Conservation (phyloP, 2,329 filamentous ascomycete species). For the Venturia pyrina region DNA sequence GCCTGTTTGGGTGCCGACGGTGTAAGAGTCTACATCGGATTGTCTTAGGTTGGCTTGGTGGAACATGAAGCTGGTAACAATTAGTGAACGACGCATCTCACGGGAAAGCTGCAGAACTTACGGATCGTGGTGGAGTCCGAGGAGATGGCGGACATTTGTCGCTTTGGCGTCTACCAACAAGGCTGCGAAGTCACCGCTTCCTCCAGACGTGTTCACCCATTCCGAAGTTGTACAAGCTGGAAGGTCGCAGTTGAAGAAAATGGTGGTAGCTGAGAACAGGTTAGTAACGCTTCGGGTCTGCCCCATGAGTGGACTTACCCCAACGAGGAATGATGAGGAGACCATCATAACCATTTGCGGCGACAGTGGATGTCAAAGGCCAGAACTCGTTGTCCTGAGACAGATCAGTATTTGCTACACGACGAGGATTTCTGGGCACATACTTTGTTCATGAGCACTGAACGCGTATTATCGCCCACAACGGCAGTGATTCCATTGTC, state of each 20-base stretch:
- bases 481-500: conserved; percentile 6
- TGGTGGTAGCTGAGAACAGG: not conserved
- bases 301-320: not conserved
- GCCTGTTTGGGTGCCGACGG: not conserved
- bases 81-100: not conserved
- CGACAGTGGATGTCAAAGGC: conserved; percentile 1
- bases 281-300: not conserved
- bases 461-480: conserved; percentile 7
- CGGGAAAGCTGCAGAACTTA: not conserved
- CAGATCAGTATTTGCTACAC: not conserved
- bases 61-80: conserved; percentile 4
- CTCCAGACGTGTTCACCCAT: conserved; percentile 5
- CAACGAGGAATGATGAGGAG: conserved; percentile 6
- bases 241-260: conserved; percentile 9
- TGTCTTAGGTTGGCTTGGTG: conserved; percentile 10
- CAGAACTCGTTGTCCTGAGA: conserved; percentile 8
- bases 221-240: conserved; percentile 2
- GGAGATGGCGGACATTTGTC: conserved; percentile 1
- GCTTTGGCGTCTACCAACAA: not conserved
- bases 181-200: not conserved
- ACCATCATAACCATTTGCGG: conserved; percentile 7
- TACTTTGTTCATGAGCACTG: not conserved
- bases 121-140: conserved; percentile 10
- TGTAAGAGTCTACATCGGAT: not conserved
- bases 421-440: not conserved